Conservation (phyloP, 2,329 filamentous ascomycete species). For the Immersiporthe knoxdaviesiana region DNA sequence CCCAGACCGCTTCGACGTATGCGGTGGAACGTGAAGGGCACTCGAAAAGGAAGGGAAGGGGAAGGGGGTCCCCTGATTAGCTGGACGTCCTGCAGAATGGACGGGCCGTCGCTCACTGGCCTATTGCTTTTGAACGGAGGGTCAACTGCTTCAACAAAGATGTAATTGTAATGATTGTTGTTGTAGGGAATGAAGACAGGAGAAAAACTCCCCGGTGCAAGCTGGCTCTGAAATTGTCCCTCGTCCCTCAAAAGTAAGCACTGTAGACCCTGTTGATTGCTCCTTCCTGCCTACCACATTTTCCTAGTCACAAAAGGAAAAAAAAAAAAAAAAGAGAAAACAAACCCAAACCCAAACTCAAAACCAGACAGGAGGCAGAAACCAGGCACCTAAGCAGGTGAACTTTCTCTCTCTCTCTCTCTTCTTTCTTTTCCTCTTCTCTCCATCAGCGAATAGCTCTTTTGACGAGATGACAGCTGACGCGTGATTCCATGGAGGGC, state of each 20-base stretch:
- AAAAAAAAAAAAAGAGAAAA: too few relatives aligned
- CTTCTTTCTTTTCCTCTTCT: not conserved
- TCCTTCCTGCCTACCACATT: too few relatives aligned
- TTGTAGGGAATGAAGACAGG: not conserved
- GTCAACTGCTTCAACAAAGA: not conserved
- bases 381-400: too few relatives aligned
- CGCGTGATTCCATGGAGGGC: not conserved
- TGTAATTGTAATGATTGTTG: not conserved
- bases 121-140: not conserved
- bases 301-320: too few relatives aligned
- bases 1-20: not conserved
- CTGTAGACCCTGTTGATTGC: too few relatives aligned
- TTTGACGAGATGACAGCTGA: conserved; percentile 7
- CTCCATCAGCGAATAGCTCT: not conserved
- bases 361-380: not conserved
- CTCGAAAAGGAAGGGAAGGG: too few relatives aligned
- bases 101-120: not conserved
- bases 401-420: too few relatives aligned
- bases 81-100: not conserved
- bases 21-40: not conserved
- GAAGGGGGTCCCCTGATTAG: not conserved
- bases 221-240: too few relatives aligned
- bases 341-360: too few relatives aligned
- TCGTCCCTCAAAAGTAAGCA: too few relatives aligned
- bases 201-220: not conserved